phyloP scores from a whole-genome alignment of 371 early-diverging fungal species.

The Chytridium lagenaria region DNA sequence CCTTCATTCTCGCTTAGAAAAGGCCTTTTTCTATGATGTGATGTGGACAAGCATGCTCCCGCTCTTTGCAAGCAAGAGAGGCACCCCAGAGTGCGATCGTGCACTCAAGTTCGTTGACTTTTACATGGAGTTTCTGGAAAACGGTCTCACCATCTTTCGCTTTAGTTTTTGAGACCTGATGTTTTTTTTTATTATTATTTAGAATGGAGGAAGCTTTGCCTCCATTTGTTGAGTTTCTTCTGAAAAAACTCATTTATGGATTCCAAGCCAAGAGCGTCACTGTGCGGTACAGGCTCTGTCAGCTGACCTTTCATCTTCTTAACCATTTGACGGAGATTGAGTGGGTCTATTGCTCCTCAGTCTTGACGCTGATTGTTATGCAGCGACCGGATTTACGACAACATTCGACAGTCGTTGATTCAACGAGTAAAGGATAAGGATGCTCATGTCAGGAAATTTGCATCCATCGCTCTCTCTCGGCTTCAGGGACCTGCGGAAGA shows the following conservation, averaged over 20 bases:
- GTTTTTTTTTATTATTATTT: neutral
- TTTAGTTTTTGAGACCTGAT: no score
- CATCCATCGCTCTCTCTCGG: slow-evolving; percentile 28
- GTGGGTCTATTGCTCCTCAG: neutral
- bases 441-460: slow-evolving; percentile 30
- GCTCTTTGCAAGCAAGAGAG: slow-evolving; percentile 9
- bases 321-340: slow-evolving; percentile 8
- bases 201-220: neutral
- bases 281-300: slow-evolving; percentile 10
- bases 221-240: neutral
- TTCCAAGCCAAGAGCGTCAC: slow-evolving; percentile 13
- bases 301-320: neutral
- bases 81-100: slow-evolving; percentile 4
- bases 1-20: neutral
- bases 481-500: slow-evolving; percentile 37
- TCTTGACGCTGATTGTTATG: neutral
- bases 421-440: slow-evolving; percentile 33
- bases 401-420: slow-evolving; percentile 20
- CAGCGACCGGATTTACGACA: slow-evolving; percentile 30
- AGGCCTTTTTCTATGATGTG: neutral
- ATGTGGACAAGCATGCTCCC: slow-evolving; percentile 4
- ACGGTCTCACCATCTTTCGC: neutral
- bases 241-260: neutral
- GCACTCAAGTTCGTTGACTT: neutral
- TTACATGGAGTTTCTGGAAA: slow-evolving; percentile 6